Percentiles rank a stretch among this genome's conserved stretches.
These are phyloP conservation scores for Lepiota brunneoincarnata DNA, from an alignment of 768 basidiomycete genomes.

Conservation along the genomic window DNA sequence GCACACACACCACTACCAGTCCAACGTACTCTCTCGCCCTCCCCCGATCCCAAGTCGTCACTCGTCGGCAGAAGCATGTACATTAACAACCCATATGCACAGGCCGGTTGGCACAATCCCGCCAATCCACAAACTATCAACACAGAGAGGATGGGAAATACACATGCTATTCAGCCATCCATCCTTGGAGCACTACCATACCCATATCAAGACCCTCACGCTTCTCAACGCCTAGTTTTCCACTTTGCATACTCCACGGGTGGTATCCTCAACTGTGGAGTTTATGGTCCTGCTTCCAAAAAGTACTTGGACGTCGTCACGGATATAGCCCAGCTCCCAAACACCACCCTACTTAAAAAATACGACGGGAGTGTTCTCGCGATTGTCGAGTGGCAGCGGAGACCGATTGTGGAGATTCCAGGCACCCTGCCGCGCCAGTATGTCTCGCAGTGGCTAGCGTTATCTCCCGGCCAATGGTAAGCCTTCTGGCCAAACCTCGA, in stretches of 20 bases:
- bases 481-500: constrained; percentile 9
- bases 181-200: constrained; percentile 18
- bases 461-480: constrained; percentile 40
- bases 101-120: constrained; percentile 15
- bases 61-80: constrained; percentile 6
- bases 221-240: constrained; percentile 31
- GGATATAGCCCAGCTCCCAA: constrained; percentile 20
- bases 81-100: constrained; percentile 15
- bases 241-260: constrained; percentile 38
- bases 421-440: constrained; percentile 30
- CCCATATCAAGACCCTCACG: not conserved
- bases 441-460: constrained; percentile 37
- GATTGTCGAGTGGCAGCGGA: constrained; percentile 41
- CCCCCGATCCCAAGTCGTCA: no score
- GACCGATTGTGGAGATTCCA: constrained; percentile 39
- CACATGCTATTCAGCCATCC: constrained; percentile 11
- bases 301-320: constrained; percentile 40
- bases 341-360: constrained; percentile 22
- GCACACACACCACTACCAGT: not conserved
- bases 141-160: constrained; percentile 8
- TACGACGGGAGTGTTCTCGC: constrained; percentile 31
- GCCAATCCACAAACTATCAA: constrained; percentile 16
- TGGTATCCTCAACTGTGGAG: constrained; percentile 40
- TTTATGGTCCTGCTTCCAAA: constrained; percentile 39
- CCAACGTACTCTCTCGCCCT: not conserved